These are phyloP conservation scores for Persicaria tinctoria DNA, from an alignment of 148 eudicot genomes.

Conservation along the genomic window DNA sequence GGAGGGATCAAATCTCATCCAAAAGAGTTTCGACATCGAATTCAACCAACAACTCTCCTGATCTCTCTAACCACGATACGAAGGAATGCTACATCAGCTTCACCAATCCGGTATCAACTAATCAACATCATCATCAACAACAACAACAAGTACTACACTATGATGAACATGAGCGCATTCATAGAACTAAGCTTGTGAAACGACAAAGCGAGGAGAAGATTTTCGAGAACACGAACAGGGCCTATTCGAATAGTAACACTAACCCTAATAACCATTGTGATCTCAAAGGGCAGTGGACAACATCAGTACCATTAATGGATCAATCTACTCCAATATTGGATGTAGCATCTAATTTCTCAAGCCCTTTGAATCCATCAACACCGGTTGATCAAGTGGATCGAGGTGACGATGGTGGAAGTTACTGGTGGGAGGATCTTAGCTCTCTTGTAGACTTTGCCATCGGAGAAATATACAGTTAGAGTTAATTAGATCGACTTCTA, in stretches of 20 bases:
- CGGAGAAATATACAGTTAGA: constrained; percentile 2
- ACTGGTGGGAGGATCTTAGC: constrained; percentile 83
- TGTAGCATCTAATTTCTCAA: background rate
- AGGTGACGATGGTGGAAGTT: constrained; percentile 18
- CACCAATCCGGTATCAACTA: background rate
- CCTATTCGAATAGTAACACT: background rate
- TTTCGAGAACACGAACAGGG: background rate
- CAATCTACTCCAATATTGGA: background rate
- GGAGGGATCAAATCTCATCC: constrained; percentile 35
- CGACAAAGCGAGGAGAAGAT: background rate
- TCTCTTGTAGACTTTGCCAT: constrained; percentile 38
- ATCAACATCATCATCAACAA: too few species aligned
- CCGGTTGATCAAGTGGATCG: background rate
- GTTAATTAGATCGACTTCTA: background rate
- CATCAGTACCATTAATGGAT: background rate
- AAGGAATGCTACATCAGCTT: constrained; percentile 52
- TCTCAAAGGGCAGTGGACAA: background rate
- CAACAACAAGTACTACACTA: too few species aligned
- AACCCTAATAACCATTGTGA: background rate
- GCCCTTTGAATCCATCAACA: background rate
- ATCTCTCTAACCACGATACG: constrained; percentile 28
- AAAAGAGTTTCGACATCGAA: constrained; percentile 19
- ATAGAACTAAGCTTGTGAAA: background rate
- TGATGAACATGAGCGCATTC: background rate
- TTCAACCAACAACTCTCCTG: constrained; percentile 29